Evolutionary conservation across 306 rosid genomes (phyloP).

Genomic region (Inga laurina): DNA sequence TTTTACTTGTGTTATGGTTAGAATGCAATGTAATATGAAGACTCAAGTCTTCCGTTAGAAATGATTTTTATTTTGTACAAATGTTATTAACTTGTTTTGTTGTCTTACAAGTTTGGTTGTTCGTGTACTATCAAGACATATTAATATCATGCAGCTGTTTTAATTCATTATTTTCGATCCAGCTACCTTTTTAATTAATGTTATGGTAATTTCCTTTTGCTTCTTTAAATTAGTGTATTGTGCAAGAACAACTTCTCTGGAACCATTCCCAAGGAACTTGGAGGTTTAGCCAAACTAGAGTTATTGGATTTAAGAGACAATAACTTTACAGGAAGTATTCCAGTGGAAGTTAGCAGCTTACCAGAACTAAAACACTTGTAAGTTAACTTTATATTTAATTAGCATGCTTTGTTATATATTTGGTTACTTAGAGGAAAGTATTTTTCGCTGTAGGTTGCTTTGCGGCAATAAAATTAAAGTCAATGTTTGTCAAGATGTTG

Average conservation of each 20-base stretch:
- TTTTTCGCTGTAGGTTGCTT: slow-evolving; percentile 54
- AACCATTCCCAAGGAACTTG: slow-evolving; percentile 74
- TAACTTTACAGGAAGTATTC: slow-evolving; percentile 64
- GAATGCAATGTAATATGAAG: not conserved
- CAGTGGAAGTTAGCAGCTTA: slow-evolving; percentile 51
- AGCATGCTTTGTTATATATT: slow-evolving; percentile 19
- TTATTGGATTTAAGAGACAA: slow-evolving; percentile 76
- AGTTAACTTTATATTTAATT: slow-evolving; percentile 38
- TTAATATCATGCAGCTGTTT: slow-evolving; percentile 14
- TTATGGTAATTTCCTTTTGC: slow-evolving; percentile 27
- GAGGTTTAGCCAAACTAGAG: slow-evolving; percentile 60
- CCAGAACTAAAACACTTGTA: slow-evolving; percentile 60
- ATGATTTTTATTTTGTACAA: not conserved
- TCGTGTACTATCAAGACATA: not conserved
- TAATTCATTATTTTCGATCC: slow-evolving; percentile 10
- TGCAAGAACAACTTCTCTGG: slow-evolving; percentile 75
- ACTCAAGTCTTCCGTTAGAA: not conserved
- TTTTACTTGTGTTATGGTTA: not conserved
- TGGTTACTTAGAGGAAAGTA: slow-evolving; percentile 23
- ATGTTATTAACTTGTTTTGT: not conserved
- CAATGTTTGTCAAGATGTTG: slow-evolving; percentile 41
- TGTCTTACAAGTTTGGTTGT: slow-evolving; percentile 4
- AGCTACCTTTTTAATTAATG: not conserved
- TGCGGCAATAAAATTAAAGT: slow-evolving; percentile 63
- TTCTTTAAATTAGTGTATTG: slow-evolving; percentile 53